These are phyloP conservation scores for Hypoxylon crocopeplum DNA, from an alignment of 495 filamentous ascomycete genomes.

Conservation along the genomic window DNA sequence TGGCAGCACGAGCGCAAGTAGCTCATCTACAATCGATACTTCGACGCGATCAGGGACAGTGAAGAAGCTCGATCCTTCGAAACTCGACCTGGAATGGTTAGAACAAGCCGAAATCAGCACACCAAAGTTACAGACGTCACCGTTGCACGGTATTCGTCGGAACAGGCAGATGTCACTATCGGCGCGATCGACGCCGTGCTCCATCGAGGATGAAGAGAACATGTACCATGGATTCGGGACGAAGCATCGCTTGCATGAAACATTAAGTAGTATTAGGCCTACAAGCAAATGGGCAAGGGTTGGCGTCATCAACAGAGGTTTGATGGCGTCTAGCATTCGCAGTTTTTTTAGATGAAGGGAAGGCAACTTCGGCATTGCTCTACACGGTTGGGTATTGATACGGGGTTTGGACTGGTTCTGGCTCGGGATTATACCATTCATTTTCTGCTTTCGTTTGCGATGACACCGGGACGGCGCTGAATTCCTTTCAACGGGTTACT, in stretches of 20 bases:
- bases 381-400: conserved; percentile 32
- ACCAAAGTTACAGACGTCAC: conserved; percentile 24
- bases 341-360: conserved; percentile 48
- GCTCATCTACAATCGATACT: conserved; percentile 9
- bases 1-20: conserved; percentile 15
- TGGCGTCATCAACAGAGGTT: conserved; percentile 45
- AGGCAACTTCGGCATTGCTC: conserved; percentile 32
- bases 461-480: conserved; percentile 17
- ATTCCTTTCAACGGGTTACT: conserved; percentile 18
- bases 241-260: conserved; percentile 30
- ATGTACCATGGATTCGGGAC: conserved; percentile 28
- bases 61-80: conserved; percentile 29
- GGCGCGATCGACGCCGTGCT: conserved; percentile 31
- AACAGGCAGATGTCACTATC: conserved; percentile 25
- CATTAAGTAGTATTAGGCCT: conserved; percentile 35
- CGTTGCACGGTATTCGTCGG: conserved; percentile 16
- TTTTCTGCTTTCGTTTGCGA: conserved; percentile 13
- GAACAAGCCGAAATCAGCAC: conserved; percentile 20
- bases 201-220: conserved; percentile 41
- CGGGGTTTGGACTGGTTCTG: conserved; percentile 29
- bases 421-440: conserved; percentile 39
- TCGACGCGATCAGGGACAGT: conserved; percentile 27
- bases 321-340: conserved; percentile 50
- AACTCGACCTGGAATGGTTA: conserved; percentile 32
- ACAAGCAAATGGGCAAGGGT: conserved; percentile 42